These are phyloP conservation scores for Phytopythium ostracodes DNA, from an alignment of 352 stramenopile species.

Conservation along the genomic window DNA sequence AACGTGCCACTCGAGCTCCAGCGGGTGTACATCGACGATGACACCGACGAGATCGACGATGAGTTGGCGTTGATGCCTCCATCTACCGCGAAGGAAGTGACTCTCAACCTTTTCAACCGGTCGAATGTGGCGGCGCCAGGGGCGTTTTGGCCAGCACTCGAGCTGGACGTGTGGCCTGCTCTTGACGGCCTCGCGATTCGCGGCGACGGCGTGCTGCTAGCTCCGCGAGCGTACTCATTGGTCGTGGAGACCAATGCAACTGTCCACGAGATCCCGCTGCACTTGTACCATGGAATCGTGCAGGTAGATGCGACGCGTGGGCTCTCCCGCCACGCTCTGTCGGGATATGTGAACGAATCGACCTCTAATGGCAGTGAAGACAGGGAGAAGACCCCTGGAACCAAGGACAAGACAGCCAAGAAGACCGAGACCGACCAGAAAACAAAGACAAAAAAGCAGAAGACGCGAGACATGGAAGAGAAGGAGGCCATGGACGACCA, in stretches of 20 bases:
- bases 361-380: neutral
- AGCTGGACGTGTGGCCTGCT: conserved; percentile 21
- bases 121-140: conserved; percentile 12
- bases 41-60: neutral
- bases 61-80: neutral
- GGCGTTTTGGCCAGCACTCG: conserved; percentile 25
- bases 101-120: conserved; percentile 27
- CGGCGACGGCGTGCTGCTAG: conserved; percentile 4
- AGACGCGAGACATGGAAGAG: neutral
- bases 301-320: conserved; percentile 18
- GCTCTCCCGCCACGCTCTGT: conserved; percentile 18
- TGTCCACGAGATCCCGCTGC: conserved; percentile 23
- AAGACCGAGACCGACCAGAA: neutral
- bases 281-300: conserved; percentile 37
- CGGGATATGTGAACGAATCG: conserved; percentile 14
- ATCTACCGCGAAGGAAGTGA: conserved; percentile 14
- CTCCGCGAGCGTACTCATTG: conserved; percentile 18
- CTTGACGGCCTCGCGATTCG: neutral
- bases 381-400: neutral
- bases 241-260: conserved; percentile 43
- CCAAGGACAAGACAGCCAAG: neutral
- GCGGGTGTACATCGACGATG: conserved; percentile 27
- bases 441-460: neutral
- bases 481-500: neutral
- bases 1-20: conserved; percentile 38